Base-by-base conservation (phyloP, 305 asterid species). In the Fraxinus latifolia region DNA sequence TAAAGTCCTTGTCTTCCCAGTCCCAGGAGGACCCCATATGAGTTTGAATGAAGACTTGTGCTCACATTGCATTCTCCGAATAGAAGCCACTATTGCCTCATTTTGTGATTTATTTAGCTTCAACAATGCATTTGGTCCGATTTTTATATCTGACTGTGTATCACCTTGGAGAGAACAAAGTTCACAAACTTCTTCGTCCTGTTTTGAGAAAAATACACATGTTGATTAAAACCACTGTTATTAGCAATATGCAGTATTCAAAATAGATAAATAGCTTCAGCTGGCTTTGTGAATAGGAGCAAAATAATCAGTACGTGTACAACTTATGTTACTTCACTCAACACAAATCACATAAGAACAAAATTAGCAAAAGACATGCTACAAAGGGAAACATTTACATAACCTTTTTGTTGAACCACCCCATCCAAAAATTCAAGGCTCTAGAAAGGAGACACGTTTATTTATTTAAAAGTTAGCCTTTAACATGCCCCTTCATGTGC, bases 21-120 rank as follows among this genome's bases (percentile, higher is more conserved):
- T 92, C 53, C 97, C 95, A 5, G 98, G 96, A 7, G 97, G 95
- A 21, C 98, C 98, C 92, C 92, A 91, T 55, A 94, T 90, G 44
- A 90, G 93, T 42, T 90, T 88, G 36, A 92, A 87, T 0, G 87
- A 77, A 5, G 93, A 65, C 82, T 77, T 82, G 44, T 91, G 96
- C 76, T 33, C 34, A 77, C 97, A 91, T 50, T 83, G 85, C 15
- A 79, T 79, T 37, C 53, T 79, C 37, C 15, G 37, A 23, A 91
- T 83, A 60, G 90, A 81, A 1, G 87, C 67, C 58, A 17, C 12
- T 25, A 92, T 82, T 14, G 98, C 93, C 75, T 75, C 83, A 0
- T 71, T 82, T 80, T 94, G 98, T 5, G 97, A 92, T 68, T 89
- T 88, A 39, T 90, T 91, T 73, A 89, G 73, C 70, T 47, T 76